These are phyloP conservation scores for Populus pruinosa DNA, from an alignment of 345 rosid genomes.

Conservation along the genomic window DNA sequence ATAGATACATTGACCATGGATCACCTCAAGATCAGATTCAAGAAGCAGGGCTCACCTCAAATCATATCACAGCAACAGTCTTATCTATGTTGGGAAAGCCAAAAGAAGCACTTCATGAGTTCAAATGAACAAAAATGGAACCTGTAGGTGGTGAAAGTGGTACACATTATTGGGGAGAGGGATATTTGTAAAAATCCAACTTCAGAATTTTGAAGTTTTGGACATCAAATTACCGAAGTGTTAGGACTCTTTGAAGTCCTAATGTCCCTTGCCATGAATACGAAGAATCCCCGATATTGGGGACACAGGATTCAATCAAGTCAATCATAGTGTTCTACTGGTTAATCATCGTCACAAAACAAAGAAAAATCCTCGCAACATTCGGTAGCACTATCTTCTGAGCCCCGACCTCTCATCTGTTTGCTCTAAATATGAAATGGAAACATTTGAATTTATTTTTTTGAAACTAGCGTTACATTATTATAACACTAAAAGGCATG, in stretches of 20 bases:
- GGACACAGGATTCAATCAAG: neutral
- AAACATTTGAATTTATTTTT: neutral
- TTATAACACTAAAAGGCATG: no score
- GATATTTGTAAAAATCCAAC: neutral
- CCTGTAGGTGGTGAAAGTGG: neutral
- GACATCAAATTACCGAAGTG: no score
- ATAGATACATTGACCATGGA: constrained; percentile 70
- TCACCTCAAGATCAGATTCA: constrained; percentile 55
- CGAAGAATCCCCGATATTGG: neutral
- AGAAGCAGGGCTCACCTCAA: constrained; percentile 59
- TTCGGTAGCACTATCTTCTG: no score
- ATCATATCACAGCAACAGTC: constrained; percentile 57
- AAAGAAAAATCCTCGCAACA: neutral
- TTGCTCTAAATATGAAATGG: neutral
- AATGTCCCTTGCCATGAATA: neutral
- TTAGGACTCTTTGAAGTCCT: neutral
- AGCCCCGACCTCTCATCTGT: neutral
- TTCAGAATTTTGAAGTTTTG: neutral
- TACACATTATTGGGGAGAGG: neutral
- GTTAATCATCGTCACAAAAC: neutral
- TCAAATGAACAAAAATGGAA: constrained; percentile 27
- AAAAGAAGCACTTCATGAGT: constrained; percentile 44
- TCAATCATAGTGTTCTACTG: neutral
- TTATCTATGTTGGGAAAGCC: constrained; percentile 56
- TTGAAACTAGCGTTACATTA: no score